Evolutionary conservation across 495 filamentous ascomycete genomes (phyloP).

Genomic region (Parachaetomium inaequale): DNA sequence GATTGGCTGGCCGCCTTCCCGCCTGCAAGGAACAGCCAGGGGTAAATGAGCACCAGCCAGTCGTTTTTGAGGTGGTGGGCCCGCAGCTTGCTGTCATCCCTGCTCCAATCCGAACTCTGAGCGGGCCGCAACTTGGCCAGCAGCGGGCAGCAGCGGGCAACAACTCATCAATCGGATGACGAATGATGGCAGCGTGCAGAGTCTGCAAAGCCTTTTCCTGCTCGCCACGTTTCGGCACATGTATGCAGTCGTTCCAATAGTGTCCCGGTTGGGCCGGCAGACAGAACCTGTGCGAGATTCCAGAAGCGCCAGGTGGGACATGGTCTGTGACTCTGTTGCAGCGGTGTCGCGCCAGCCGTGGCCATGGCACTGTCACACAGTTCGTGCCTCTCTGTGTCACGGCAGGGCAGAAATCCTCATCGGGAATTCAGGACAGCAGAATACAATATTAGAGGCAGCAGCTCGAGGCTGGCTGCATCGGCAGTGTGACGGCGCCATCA

Average conservation of each 20-base stretch:
- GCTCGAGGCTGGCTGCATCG: neutral
- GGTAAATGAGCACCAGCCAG: neutral
- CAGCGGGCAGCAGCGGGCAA: slow-evolving; percentile 5
- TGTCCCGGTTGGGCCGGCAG: slow-evolving; percentile 1
- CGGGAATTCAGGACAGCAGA: neutral
- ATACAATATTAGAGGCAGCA: neutral
- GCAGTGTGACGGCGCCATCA: neutral
- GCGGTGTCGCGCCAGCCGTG: neutral
- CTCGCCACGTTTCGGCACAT: slow-evolving; percentile 18
- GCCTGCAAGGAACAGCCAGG: slow-evolving; percentile 16
- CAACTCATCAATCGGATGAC: slow-evolving; percentile 17
- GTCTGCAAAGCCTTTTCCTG: slow-evolving; percentile 9
- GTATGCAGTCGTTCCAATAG: neutral
- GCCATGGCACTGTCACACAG: slow-evolving; percentile 5
- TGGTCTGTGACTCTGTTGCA: neutral
- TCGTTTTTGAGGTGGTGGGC: slow-evolving; percentile 3
- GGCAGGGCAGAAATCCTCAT: neutral
- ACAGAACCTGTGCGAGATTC: neutral
- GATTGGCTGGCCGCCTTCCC: slow-evolving; percentile 10
- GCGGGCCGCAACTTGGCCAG: neutral
- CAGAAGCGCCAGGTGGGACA: neutral
- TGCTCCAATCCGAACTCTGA: slow-evolving; percentile 12
- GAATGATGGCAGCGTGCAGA: slow-evolving; percentile 8
- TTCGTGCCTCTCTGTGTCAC: neutral
- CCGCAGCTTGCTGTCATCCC: neutral